These are phyloP conservation scores for Mentha longifolia DNA, from an alignment of 257 asterid genomes.

Conservation along the genomic window DNA sequence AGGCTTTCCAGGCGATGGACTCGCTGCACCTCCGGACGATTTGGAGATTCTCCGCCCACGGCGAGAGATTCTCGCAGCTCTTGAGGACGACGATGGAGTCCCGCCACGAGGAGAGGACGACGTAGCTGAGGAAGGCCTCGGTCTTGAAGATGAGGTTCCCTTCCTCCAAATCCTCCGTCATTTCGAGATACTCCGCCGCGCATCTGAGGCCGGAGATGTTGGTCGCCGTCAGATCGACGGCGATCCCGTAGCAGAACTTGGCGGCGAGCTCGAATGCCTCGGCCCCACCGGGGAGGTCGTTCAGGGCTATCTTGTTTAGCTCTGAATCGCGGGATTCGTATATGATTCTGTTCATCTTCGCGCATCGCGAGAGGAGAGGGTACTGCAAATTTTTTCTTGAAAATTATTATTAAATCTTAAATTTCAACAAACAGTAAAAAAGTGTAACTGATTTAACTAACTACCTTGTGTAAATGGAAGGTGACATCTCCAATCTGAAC, in stretches of 20 bases:
- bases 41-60: constrained; percentile 98
- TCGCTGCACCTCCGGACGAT: constrained; percentile 92
- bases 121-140: constrained; percentile 95
- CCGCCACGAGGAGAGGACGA: constrained; percentile 92
- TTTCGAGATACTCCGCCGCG: constrained; percentile 90
- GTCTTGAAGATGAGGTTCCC: constrained; percentile 96
- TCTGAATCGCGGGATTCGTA: constrained; percentile 68
- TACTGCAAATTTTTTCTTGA: constrained; percentile 44
- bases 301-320: constrained; percentile 50
- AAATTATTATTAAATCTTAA: no score
- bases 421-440: no score
- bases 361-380: constrained; percentile 89
- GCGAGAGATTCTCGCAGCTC: constrained; percentile 82
- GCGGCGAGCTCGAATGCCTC: constrained; percentile 93
- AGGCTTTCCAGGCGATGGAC: constrained; percentile 97
- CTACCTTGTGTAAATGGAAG: constrained; percentile 94
- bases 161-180: constrained; percentile 98
- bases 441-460: no score
- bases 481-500: constrained; percentile 81
- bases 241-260: constrained; percentile 93
- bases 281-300: constrained; percentile 90
- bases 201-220: constrained; percentile 90
- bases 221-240: constrained; percentile 79
- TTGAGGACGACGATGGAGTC: constrained; percentile 86
- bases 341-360: constrained; percentile 74